Evolutionary conservation across 176 grass and related monocot genomes (phyloP), one percentile per base, ranked within the genome.

Genomic region (Alloteropsis semialata): DNA sequence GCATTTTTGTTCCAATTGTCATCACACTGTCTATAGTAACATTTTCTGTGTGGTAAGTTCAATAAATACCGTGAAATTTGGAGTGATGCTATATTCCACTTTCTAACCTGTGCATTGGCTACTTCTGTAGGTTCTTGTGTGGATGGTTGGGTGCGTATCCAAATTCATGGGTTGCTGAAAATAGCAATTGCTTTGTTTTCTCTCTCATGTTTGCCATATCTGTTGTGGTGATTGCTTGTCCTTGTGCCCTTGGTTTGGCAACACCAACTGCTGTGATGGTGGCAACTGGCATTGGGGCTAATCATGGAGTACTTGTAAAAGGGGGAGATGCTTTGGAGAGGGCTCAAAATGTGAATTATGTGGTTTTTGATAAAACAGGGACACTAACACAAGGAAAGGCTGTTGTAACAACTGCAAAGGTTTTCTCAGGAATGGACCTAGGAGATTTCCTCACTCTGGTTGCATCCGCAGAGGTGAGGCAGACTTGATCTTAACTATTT

Each of bases 141-240:
- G 96, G 96, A 86, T 86, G 82, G 28, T 43, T 99, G 42, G 96
- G 93, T 50, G 89, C 96, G 59, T 99, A 99, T 84, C 93, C 93
- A 78, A 33, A 90, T 84, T 93, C 96, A 59, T 99, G 96, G 96
- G 56, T 93, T 72, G 79, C 89, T 34, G 89, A 88, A 78, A 95
- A 49, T 86, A 89, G 91, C 84, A 97, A 97, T 19, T 93, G 89
- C 82, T 97, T 97, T 72, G 91, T 97, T 27, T 93, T 97, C 89
- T 99, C 96, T 62, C 96, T 99, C 72, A 99, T 99, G 96, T 99
- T 99, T 70, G 89, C 96, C 14, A 99, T 99, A 89, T 88, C 96
- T 79, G 96, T 99, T 3, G 96, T 99, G 66, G 93, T 99, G 38
- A 99, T 99, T 90, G 96, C 96, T 74, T 99, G 96, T 38, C 96